Conservation (phyloP, 208 protist species). For the Zelonia costaricensis region DNA sequence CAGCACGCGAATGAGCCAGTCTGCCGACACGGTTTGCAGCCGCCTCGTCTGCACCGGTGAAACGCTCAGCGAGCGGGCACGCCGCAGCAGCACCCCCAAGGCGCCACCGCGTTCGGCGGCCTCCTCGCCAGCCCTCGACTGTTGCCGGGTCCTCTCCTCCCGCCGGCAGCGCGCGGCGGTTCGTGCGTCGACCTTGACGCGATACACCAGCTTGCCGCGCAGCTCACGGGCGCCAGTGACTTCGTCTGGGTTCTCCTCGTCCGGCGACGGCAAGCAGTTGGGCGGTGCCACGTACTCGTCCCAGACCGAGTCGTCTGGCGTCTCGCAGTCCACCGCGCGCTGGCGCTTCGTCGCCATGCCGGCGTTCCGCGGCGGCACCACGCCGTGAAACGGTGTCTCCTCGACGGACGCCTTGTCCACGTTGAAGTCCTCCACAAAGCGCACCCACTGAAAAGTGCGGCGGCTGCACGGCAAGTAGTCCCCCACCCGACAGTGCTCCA, state of each 20-base stretch:
- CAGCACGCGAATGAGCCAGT: conserved; percentile 68
- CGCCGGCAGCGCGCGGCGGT: conserved; percentile 50
- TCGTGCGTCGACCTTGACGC: conserved; percentile 50
- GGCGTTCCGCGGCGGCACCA: conserved; percentile 28
- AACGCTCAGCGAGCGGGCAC: conserved; percentile 38
- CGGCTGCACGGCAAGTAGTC: conserved; percentile 64
- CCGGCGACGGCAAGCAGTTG: conserved; percentile 22
- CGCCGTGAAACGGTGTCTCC: conserved; percentile 47
- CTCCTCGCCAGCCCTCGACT: conserved; percentile 19
- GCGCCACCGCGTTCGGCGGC: conserved; percentile 23
- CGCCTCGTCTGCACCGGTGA: conserved; percentile 43
- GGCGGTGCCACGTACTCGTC: conserved; percentile 16
- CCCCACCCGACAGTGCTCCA: conserved; percentile 74
- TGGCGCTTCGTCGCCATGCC: conserved; percentile 16
- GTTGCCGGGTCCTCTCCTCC: conserved; percentile 44
- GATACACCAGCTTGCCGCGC: conserved; percentile 66
- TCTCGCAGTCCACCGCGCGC: conserved; percentile 16
- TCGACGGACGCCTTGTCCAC: conserved; percentile 54
- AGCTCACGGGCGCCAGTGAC: conserved; percentile 62
- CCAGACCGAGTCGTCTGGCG: conserved; percentile 35
- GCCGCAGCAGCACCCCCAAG: conserved; percentile 42
- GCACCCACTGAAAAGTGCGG: conserved; percentile 46
- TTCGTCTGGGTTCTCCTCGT: conserved; percentile 48
- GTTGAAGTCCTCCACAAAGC: conserved; percentile 54
- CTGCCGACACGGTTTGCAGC: conserved; percentile 40